Evolutionary conservation across 2,329 filamentous ascomycete genomes (phyloP), one percentile per base, ranked within the genome.

Genomic region (Monilinia laxa): DNA sequence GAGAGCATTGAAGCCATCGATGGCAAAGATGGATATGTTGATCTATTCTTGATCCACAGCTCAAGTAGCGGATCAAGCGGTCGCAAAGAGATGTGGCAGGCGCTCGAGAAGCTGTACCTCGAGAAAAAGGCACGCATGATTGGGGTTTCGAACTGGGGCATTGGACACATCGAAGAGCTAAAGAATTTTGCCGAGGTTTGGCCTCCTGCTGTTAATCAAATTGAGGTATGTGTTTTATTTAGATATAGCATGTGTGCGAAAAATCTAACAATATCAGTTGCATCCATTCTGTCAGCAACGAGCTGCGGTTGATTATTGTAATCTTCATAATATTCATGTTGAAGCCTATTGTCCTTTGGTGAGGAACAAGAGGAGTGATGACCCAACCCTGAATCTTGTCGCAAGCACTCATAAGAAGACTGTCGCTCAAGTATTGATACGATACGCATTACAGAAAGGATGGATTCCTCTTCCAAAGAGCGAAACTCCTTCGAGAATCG

Each of bases 401-500:
- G 85, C 86, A 2, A 76, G 83, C 71, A 87, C 86, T 74, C 83
- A 90, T 75, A 78, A 77, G 51, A 89, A 85, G 74, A 82, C 83
- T 11, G 82, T 86, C 0, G 84, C 85, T 38, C 89, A 92, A 77
- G 79, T 92, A 6, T 78, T 93, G 70, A 80, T 93, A 23, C 82
- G 89, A 68, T 93, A 65, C 25, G 20, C 55, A 7, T 35, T 65
- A 6, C 55, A 92, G 74, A 91, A 90, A 78, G 83, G 81, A 12
- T 90, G 87, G 85, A 82, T 88, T 20, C 87, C 88, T 23, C 76
- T 91, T 66, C 87, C 88, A 25, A 91, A 91, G 80, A 89, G 87
- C 68, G 85, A 85, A 64, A 83, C 80, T 2, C 79, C 81, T 0
- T 82, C 81, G 12, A 81, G 87, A 14, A 90, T 91, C 70, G 80